Evolutionary conservation across 2,329 filamentous ascomycete species (phyloP).

Genomic region (Fusarium drepaniforme): DNA sequence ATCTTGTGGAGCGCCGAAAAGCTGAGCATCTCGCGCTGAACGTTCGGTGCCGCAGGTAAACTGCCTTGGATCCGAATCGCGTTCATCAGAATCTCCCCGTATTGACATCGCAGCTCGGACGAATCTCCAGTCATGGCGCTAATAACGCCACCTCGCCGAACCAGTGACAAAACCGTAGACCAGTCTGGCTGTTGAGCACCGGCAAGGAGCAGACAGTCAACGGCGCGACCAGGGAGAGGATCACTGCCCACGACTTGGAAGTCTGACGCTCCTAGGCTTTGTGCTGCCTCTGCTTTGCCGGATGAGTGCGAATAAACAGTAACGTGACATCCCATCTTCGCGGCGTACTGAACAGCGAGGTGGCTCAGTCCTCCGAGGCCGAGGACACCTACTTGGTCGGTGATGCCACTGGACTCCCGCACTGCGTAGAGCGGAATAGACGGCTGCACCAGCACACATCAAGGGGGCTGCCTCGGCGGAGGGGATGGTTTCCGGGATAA

Average conservation of each 20-base stretch:
- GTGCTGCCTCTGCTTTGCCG: background rate
- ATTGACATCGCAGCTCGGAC: background rate
- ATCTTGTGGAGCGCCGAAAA: background rate
- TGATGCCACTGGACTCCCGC: background rate
- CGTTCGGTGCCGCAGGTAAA: background rate
- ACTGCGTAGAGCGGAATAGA: background rate
- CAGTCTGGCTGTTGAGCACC: background rate
- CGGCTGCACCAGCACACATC: background rate
- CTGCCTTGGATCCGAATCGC: background rate
- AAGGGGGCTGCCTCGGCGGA: background rate
- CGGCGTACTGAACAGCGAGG: background rate
- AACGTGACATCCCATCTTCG: background rate
- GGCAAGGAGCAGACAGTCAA: background rate
- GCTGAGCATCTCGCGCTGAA: background rate
- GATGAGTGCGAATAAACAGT: background rate
- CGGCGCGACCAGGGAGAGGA: background rate
- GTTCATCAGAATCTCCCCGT: background rate
- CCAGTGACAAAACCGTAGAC: background rate
- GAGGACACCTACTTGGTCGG: background rate
- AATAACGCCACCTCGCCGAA: background rate
- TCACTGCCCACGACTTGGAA: background rate
- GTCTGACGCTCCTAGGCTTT: background rate
- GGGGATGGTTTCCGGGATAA: background rate
- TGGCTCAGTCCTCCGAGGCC: background rate
- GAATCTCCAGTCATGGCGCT: background rate